Conservation (phyloP, 2,329 filamentous ascomycete genomes). For the Phoma herbarum region DNA sequence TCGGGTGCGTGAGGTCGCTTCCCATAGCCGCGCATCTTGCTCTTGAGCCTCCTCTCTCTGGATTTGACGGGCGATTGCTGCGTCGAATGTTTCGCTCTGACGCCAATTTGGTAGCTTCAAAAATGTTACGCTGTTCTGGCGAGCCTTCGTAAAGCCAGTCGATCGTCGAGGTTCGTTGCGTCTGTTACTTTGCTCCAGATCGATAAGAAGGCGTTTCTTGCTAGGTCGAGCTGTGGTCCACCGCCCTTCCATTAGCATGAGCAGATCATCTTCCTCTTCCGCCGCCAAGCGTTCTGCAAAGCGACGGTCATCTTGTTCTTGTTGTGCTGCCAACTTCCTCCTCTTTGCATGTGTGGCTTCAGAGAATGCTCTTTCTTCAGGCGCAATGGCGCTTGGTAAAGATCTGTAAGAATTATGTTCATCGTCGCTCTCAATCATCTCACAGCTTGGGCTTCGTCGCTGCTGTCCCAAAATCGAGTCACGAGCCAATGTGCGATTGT, state of each 20-base stretch:
- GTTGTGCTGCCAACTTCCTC: background rate
- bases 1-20: conserved; percentile 2
- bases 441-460: background rate
- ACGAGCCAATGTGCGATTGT: background rate
- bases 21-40: conserved; percentile 1
- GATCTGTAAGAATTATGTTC: background rate
- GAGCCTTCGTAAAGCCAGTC: too few species aligned
- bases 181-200: background rate
- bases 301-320: background rate
- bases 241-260: background rate
- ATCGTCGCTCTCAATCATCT: background rate
- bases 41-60: conserved; percentile 8
- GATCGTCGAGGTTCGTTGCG: too few species aligned
- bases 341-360: background rate
- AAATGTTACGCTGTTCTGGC: too few species aligned
- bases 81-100: conserved; percentile 7
- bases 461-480: background rate
- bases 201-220: background rate
- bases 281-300: background rate
- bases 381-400: background rate
- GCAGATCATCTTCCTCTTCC: background rate
- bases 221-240: background rate
- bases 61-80: conserved; percentile 18
- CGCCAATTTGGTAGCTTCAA: background rate
- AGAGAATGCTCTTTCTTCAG: background rate